These are phyloP conservation scores for Fusarium secorum DNA, from an alignment of 2,329 filamentous ascomycete species.

Conservation along the genomic window DNA sequence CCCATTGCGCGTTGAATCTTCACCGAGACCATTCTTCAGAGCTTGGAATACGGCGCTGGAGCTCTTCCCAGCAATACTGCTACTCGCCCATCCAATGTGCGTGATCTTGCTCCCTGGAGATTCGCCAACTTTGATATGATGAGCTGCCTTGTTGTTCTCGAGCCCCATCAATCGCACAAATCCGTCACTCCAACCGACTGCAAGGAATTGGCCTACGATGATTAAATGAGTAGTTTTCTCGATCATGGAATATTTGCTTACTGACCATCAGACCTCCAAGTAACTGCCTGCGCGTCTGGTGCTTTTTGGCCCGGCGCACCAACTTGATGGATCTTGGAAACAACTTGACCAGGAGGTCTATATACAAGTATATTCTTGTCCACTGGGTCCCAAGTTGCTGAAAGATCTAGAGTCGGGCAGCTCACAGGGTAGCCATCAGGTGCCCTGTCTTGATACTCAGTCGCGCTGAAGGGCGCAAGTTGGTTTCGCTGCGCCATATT, in stretches of 20 bases:
- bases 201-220: conserved; percentile 72
- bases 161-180: conserved; percentile 78
- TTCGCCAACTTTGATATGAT: conserved; percentile 68
- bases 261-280: conserved; percentile 75
- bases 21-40: conserved; percentile 21
- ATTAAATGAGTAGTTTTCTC: not conserved
- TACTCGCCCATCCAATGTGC: conserved; percentile 63
- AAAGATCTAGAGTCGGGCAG: conserved; percentile 85
- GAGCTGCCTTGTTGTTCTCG: conserved; percentile 82
- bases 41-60: conserved; percentile 11
- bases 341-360: conserved; percentile 76
- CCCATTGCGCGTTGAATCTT: conserved; percentile 4
- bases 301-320: conserved; percentile 51
- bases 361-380: conserved; percentile 77
- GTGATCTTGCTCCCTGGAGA: conserved; percentile 54
- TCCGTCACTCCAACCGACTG: conserved; percentile 85
- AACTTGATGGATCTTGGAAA: conserved; percentile 60
- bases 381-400: conserved; percentile 72
- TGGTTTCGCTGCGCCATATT: conserved; percentile 43
- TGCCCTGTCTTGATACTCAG: conserved; percentile 63
- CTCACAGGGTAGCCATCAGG: conserved; percentile 70
- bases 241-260: not conserved
- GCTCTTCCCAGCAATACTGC: conserved; percentile 48
- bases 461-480: conserved; percentile 63
- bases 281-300: conserved; percentile 58